These are phyloP conservation scores for Ceratorhiza oryzae-sativae DNA, from an alignment of 1,284 basidiomycete species.

Conservation along the genomic window DNA sequence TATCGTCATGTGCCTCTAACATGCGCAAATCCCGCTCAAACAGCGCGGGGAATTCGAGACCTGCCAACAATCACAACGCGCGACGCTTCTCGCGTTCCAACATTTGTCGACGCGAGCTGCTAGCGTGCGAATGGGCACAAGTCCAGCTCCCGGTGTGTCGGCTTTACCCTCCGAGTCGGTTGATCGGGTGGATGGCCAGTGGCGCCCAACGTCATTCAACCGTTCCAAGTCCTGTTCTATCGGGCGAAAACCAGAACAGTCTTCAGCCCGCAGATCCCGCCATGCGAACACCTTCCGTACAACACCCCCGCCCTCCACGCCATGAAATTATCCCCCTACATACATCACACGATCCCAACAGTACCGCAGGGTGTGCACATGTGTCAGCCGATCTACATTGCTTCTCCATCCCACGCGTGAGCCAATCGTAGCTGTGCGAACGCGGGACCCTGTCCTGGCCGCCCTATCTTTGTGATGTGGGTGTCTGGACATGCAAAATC, in stretches of 20 bases:
- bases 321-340: neutral
- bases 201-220: slow-evolving; percentile 7
- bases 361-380: slow-evolving; percentile 7
- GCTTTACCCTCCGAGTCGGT: neutral
- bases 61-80: neutral
- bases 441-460: neutral
- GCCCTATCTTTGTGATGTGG: slow-evolving; percentile 6
- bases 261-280: neutral
- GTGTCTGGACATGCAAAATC: neutral
- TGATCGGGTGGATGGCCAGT: neutral
- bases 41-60: neutral
- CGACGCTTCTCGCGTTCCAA: slow-evolving; percentile 23
- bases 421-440: slow-evolving; percentile 19
- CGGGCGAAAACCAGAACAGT: neutral
- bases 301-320: neutral
- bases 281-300: neutral
- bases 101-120: neutral
- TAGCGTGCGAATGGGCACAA: slow-evolving; percentile 14
- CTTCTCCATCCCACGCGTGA: slow-evolving; percentile 16
- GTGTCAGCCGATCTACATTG: slow-evolving; percentile 9
- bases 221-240: neutral
- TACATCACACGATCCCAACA: slow-evolving; percentile 13
- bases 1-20: slow-evolving; percentile 14
- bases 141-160: slow-evolving; percentile 5
- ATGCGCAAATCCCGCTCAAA: slow-evolving; percentile 20